These are phyloP conservation scores for Colletotrichum cordylinicola DNA, from an alignment of 2,329 filamentous ascomycete species.

Conservation along the genomic window DNA sequence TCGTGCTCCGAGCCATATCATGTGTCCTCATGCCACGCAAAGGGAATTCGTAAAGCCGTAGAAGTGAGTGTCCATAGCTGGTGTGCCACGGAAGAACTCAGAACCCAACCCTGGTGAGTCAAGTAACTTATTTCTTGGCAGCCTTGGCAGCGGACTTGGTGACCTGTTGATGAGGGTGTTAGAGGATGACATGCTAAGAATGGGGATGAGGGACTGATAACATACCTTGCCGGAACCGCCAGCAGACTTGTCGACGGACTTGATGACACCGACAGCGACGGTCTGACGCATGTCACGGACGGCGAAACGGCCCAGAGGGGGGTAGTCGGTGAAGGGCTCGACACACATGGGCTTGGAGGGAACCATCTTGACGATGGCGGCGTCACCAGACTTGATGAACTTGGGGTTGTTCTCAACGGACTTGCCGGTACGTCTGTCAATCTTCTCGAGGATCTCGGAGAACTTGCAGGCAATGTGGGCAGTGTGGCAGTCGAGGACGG, in stretches of 20 bases:
- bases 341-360: slow-evolving; percentile 99
- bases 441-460: slow-evolving; percentile 99
- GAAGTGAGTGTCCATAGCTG: slow-evolving; percentile 39
- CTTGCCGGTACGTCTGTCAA: slow-evolving; percentile 99
- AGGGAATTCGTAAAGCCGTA: slow-evolving; percentile 50
- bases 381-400: slow-evolving; percentile 99
- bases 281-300: slow-evolving; percentile 98
- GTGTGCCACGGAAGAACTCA: slow-evolving; percentile 8
- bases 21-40: slow-evolving; percentile 50
- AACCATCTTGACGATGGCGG: slow-evolving; percentile 99
- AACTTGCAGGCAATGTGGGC: slow-evolving; percentile 99
- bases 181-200: neutral
- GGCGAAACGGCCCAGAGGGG: slow-evolving; percentile 99
- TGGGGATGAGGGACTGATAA: slow-evolving; percentile 31
- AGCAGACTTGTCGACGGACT: slow-evolving; percentile 75
- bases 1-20: slow-evolving; percentile 47
- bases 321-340: slow-evolving; percentile 99
- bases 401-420: slow-evolving; percentile 90
- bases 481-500: slow-evolving; percentile 99
- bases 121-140: slow-evolving; percentile 70
- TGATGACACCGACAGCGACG: slow-evolving; percentile 95
- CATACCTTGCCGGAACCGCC: slow-evolving; percentile 63
- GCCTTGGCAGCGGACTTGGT: slow-evolving; percentile 78
- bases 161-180: slow-evolving; percentile 36
- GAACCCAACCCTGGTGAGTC: slow-evolving; percentile 20